These are phyloP conservation scores for Moesziomyces sp. DNA, from an alignment of 1,284 basidiomycete species.

Conservation along the genomic window DNA sequence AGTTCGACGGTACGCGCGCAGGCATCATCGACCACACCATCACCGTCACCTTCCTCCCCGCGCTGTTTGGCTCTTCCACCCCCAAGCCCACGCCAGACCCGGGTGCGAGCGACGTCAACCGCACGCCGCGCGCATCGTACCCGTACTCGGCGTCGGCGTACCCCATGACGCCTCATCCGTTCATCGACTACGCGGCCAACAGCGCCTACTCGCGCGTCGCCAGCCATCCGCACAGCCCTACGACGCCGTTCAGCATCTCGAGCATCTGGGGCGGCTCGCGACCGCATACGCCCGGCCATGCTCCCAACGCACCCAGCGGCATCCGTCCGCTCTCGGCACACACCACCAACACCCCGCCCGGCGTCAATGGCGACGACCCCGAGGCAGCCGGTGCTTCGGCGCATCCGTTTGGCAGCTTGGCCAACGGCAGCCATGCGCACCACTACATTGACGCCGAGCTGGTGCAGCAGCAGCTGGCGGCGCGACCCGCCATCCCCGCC, in stretches of 20 bases:
- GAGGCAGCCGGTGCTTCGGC: conserved; percentile 12
- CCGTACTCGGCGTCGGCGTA: conserved; percentile 27
- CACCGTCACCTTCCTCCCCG: conserved; percentile 63
- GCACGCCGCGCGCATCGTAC: conserved; percentile 37
- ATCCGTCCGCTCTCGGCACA: conserved; percentile 49
- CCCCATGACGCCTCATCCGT: conserved; percentile 63
- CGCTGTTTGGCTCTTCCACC: conserved; percentile 50
- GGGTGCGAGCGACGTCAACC: conserved; percentile 32
- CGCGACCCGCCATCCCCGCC: conserved; percentile 55
- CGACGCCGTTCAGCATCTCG: conserved; percentile 55
- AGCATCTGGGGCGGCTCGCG: conserved; percentile 54
- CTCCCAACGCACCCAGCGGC: conserved; percentile 3
- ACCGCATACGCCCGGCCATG: conserved; percentile 56
- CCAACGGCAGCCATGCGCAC: conserved; percentile 22
- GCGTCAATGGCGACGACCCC: conserved; percentile 58
- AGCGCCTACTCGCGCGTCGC: conserved; percentile 43
- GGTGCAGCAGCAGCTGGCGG: conserved; percentile 36
- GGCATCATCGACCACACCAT: conserved; percentile 68
- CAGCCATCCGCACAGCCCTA: conserved; percentile 52
- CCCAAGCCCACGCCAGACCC: conserved; percentile 22
- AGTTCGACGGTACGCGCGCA: conserved; percentile 66
- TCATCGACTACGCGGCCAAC: conserved; percentile 55
- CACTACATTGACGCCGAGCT: conserved; percentile 45
- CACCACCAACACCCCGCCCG: conserved; percentile 44
- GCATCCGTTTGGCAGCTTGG: conserved; percentile 11